phyloP scores from a whole-genome alignment of 2,329 filamentous ascomycete genomes.

The Botrytis hyacinthi region DNA sequence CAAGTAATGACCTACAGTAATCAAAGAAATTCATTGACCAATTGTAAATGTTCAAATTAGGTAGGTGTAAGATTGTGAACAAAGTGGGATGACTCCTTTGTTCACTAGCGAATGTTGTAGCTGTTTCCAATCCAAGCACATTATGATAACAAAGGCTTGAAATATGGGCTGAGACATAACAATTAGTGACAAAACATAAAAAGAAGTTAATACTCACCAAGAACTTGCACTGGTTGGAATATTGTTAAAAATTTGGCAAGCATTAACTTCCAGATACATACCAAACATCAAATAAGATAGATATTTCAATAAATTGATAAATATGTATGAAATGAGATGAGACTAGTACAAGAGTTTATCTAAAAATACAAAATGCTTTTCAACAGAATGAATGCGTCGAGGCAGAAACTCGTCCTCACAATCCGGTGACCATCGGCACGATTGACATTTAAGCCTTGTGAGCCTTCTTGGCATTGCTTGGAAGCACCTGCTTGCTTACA shows the following conservation, averaged over 20 bases:
- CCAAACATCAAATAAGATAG: not conserved
- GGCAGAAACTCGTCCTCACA: not conserved
- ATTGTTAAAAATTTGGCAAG: not conserved
- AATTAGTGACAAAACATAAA: not conserved
- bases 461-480: not conserved
- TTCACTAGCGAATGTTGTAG: constrained; percentile 4
- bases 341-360: not conserved
- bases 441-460: not conserved
- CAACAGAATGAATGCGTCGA: not conserved
- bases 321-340: not conserved
- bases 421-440: not conserved
- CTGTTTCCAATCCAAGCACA: not conserved
- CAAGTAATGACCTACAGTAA: not conserved
- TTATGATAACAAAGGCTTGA: not conserved
- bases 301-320: not conserved
- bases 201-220: not conserved
- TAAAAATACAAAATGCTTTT: not conserved
- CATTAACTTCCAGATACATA: not conserved
- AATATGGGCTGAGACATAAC: not conserved
- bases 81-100: constrained; percentile 8
- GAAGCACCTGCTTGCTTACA: constrained; percentile 7
- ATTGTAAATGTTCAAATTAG: not conserved
- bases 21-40: constrained; percentile 4
- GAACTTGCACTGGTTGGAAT: not conserved
- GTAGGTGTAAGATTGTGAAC: not conserved